phyloP scores from a whole-genome alignment of 768 basidiomycete species.

The Rhodotorula diobovata region DNA sequence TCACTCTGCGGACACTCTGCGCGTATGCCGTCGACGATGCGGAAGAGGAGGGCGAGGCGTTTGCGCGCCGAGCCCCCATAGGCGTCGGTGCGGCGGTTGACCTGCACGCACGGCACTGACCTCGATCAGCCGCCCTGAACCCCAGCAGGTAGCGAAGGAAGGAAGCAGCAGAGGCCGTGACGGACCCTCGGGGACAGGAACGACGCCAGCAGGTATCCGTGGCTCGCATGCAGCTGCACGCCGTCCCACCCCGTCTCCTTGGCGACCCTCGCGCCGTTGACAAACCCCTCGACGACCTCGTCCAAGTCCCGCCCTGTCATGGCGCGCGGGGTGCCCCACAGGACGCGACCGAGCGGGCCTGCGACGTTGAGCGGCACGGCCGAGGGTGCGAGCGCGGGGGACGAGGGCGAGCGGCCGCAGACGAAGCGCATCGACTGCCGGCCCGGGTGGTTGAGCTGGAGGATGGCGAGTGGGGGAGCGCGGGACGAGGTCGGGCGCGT shows the following conservation, averaged over 20 bases:
- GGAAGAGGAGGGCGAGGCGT: slow-evolving; percentile 57
- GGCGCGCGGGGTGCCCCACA: slow-evolving; percentile 62
- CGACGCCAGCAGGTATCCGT: slow-evolving; percentile 77
- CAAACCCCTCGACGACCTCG: slow-evolving; percentile 60
- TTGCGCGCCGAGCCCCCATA: slow-evolving; percentile 56
- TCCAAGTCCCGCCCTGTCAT: slow-evolving; percentile 64
- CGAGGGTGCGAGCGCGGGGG: slow-evolving; percentile 67
- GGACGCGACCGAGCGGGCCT: slow-evolving; percentile 49
- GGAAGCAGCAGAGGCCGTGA: not conserved
- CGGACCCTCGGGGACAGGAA: slow-evolving; percentile 69
- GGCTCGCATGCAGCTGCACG: slow-evolving; percentile 74
- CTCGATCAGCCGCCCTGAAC: not conserved
- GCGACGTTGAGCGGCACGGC: slow-evolving; percentile 46
- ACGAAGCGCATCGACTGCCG: slow-evolving; percentile 73
- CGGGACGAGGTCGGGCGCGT: not conserved
- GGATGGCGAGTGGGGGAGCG: slow-evolving; percentile 56
- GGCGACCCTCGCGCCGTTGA: slow-evolving; percentile 64
- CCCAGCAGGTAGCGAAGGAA: not conserved
- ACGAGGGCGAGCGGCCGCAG: slow-evolving; percentile 62
- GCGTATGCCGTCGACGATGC: slow-evolving; percentile 60
- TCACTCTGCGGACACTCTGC: slow-evolving; percentile 50
- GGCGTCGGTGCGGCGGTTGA: slow-evolving; percentile 59
- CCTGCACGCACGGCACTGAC: slow-evolving; percentile 43
- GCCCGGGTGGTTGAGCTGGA: slow-evolving; percentile 75
- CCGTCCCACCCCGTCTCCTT: slow-evolving; percentile 74